Conservation (phyloP, 2,329 filamentous ascomycete genomes). For the Diaporthe amygdali region DNA sequence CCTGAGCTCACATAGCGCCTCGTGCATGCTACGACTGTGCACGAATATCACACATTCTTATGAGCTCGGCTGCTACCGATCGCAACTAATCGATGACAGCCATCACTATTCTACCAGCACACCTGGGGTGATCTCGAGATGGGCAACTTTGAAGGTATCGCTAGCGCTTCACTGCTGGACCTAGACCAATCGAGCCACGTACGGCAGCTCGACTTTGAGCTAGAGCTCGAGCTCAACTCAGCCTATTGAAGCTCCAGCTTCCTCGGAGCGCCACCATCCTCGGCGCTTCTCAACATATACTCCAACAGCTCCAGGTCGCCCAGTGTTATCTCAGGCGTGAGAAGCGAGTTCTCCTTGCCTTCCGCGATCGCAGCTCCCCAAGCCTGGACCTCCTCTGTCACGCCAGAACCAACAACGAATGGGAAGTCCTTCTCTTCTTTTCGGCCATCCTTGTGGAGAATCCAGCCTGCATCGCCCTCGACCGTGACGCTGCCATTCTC, state of each 20-base stretch:
- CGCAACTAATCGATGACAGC: not conserved
- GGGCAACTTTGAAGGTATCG: not conserved
- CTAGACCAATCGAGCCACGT: not conserved
- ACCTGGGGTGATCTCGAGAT: not conserved
- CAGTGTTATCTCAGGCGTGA: constrained; percentile 63
- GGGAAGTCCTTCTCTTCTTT: constrained; percentile 32
- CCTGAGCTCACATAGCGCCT: not conserved
- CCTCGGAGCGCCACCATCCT: constrained; percentile 45
- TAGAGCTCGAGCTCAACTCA: not conserved
- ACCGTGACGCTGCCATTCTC: constrained; percentile 62
- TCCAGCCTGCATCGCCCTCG: constrained; percentile 40
- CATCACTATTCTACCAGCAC: not conserved
- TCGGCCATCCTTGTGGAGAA: constrained; percentile 24
- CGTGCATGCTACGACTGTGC: not conserved
- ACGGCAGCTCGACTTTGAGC: not conserved
- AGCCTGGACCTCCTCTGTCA: constrained; percentile 64
- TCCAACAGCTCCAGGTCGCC: constrained; percentile 65
- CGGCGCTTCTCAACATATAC: constrained; percentile 54
- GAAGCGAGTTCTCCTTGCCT: constrained; percentile 54
- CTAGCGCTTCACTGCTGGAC: not conserved
- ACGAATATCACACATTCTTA: not conserved
- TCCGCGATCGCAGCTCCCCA: constrained; percentile 60
- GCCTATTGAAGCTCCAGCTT: constrained; percentile 44
- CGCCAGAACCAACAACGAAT: constrained; percentile 43
- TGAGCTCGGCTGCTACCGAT: not conserved